These are phyloP conservation scores for Epithemia pelagica DNA, from an alignment of 108 stramenopile species.

Conservation along the genomic window DNA sequence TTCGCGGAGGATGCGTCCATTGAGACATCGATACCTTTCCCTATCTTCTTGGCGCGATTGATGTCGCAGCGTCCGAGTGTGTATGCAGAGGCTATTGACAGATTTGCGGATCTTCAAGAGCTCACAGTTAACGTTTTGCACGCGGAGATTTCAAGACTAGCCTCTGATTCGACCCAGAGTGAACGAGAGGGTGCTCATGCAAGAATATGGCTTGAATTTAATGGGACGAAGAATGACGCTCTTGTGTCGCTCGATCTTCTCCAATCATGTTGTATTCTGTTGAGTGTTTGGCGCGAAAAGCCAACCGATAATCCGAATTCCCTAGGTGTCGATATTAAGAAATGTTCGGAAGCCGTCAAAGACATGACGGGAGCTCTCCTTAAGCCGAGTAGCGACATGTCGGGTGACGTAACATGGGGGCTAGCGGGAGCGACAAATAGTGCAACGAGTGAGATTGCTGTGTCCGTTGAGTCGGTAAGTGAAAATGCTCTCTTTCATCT, in stretches of 20 bases:
- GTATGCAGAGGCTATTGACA: slow-evolving; percentile 44
- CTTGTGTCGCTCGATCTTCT: slow-evolving; percentile 26
- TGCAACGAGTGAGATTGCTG: slow-evolving; percentile 21
- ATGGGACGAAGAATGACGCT: neutral
- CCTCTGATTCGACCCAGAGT: slow-evolving; percentile 17
- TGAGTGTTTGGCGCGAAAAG: slow-evolving; percentile 39
- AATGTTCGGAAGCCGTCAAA: neutral
- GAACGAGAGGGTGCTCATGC: slow-evolving; percentile 1
- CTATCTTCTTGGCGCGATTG: slow-evolving; percentile 35
- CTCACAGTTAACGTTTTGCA: slow-evolving; percentile 32
- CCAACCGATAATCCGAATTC: neutral
- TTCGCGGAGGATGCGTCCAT: slow-evolving; percentile 29
- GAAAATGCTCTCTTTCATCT: neutral
- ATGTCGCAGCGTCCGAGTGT: slow-evolving; percentile 57
- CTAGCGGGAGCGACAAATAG: slow-evolving; percentile 40
- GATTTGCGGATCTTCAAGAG: slow-evolving; percentile 40
- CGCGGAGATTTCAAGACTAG: slow-evolving; percentile 2
- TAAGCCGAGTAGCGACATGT: slow-evolving; percentile 15
- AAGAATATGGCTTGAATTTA: neutral
- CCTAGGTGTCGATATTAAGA: neutral
- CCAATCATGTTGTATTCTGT: slow-evolving; percentile 35
- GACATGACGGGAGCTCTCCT: slow-evolving; percentile 13
- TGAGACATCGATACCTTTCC: slow-evolving; percentile 27
- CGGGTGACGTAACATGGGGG: slow-evolving; percentile 15
- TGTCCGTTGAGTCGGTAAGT: slow-evolving; percentile 55